A percentile compares a stretch with the other conserved stretches of the same genome.
phyloP scores from a whole-genome alignment of 352 stramenopile species.

The Globisporangium perplexum region DNA sequence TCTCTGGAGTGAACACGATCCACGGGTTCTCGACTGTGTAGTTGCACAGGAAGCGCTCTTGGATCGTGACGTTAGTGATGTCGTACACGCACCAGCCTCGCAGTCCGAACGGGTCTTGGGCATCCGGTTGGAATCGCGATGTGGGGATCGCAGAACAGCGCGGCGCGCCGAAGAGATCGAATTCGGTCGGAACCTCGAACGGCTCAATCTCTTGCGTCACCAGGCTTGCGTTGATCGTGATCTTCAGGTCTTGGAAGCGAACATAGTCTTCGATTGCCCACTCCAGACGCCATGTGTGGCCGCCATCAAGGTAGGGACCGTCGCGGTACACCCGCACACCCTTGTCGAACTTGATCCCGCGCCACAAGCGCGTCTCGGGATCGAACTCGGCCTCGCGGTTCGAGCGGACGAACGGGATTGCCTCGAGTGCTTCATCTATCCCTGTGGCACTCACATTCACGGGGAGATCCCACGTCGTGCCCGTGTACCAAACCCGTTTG shows the following conservation, averaged over 20 bases:
- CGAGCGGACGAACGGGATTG: conserved; percentile 56
- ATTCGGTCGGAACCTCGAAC: conserved; percentile 44
- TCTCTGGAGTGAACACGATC: conserved; percentile 61
- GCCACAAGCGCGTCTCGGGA: conserved; percentile 38
- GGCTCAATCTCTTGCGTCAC: conserved; percentile 64
- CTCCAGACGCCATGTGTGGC: conserved; percentile 63
- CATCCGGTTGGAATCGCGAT: conserved; percentile 37
- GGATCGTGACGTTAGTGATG: conserved; percentile 44
- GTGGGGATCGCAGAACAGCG: conserved; percentile 46
- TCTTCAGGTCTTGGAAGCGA: conserved; percentile 61
- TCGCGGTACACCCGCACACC: conserved; percentile 65
- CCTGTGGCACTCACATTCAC: conserved; percentile 65
- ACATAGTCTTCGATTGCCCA: conserved; percentile 72
- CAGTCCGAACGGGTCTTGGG: conserved; percentile 39
- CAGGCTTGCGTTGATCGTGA: conserved; percentile 47
- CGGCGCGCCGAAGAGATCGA: conserved; percentile 30
- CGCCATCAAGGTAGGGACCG: conserved; percentile 61
- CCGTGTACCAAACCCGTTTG: conserved; percentile 28
- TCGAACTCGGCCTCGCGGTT: conserved; percentile 63
- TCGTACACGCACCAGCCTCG: conserved; percentile 63
- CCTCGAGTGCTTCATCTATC: conserved; percentile 72
- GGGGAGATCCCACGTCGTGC: conserved; percentile 57
- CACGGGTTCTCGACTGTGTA: conserved; percentile 67
- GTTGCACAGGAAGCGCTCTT: conserved; percentile 77
- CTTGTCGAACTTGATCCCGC: conserved; percentile 61